These are phyloP conservation scores for Beauveria sp. DNA, from an alignment of 2,329 filamentous ascomycete species.

Conservation along the genomic window DNA sequence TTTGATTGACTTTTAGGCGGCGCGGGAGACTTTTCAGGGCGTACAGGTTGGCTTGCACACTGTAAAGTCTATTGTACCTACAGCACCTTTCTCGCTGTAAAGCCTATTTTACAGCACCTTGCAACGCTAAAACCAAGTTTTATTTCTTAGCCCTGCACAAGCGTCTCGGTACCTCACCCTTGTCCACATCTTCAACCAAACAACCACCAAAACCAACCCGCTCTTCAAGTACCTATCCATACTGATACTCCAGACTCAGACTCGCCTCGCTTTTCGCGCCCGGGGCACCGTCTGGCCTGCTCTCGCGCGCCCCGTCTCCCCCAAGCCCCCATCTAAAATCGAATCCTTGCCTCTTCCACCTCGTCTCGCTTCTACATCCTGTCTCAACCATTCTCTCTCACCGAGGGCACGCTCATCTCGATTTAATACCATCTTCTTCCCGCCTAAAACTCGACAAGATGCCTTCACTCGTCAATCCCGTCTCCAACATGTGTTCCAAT, in stretches of 20 bases:
- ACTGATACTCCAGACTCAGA: neutral
- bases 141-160: neutral
- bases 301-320: neutral
- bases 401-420: neutral
- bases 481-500: constrained; percentile 15
- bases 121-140: neutral
- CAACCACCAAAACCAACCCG: neutral
- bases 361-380: constrained; percentile 6
- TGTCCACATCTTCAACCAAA: neutral
- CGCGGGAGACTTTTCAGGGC: neutral
- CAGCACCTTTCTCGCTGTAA: neutral
- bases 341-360: neutral
- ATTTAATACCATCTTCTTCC: neutral
- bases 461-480: constrained; percentile 16
- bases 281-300: neutral
- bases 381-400: constrained; percentile 9
- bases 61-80: neutral
- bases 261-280: neutral
- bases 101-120: neutral
- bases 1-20: neutral
- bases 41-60: too few relatives aligned
- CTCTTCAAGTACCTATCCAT: neutral
- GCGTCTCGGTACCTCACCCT: neutral
- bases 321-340: constrained; percentile 1
- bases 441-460: constrained; percentile 16